A percentile compares a stretch with the other conserved stretches of the same genome.
Evolutionary conservation across 176 grass and related monocot genomes (phyloP).

Genomic region (Paspalum vaginatum): DNA sequence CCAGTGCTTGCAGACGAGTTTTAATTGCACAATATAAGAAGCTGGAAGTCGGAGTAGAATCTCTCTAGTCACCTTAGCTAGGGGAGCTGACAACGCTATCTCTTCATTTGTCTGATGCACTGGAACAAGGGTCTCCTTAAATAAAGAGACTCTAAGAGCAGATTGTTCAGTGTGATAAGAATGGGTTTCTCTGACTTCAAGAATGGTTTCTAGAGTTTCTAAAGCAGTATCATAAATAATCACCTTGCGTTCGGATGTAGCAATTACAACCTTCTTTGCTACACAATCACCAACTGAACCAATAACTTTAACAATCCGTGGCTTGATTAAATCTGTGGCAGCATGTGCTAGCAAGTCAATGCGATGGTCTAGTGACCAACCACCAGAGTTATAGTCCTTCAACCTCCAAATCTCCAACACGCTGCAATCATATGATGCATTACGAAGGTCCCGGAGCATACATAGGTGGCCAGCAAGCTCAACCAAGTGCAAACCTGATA

Average conservation of each 20-base stretch:
- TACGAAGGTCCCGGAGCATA: conserved; percentile 12
- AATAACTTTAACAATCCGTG: not conserved
- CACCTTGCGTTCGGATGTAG: conserved; percentile 23
- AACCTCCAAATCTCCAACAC: conserved; percentile 37
- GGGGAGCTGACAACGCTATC: not conserved
- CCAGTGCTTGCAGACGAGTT: conserved; percentile 37
- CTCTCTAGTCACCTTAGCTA: conserved; percentile 18
- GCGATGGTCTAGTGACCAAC: not conserved
- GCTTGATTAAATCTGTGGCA: not conserved
- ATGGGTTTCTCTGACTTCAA: not conserved
- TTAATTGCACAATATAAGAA: not conserved
- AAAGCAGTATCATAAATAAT: not conserved
- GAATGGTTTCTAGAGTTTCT: not conserved
- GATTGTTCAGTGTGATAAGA: not conserved
- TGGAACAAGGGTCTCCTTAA: conserved; percentile 30
- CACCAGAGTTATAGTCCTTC: conserved; percentile 2
- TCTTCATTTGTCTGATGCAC: conserved; percentile 41
- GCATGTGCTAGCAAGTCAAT: not conserved
- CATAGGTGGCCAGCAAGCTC: conserved; percentile 29
- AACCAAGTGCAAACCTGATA: conserved; percentile 7
- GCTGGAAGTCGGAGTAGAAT: conserved; percentile 30
- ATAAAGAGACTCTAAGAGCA: not conserved
- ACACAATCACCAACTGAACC: not conserved
- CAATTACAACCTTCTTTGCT: conserved; percentile 1
- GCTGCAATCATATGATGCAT: too few relatives aligned